phyloP scores from a whole-genome alignment of 495 filamentous ascomycete genomes.

The Aspergillus mulundensis region DNA sequence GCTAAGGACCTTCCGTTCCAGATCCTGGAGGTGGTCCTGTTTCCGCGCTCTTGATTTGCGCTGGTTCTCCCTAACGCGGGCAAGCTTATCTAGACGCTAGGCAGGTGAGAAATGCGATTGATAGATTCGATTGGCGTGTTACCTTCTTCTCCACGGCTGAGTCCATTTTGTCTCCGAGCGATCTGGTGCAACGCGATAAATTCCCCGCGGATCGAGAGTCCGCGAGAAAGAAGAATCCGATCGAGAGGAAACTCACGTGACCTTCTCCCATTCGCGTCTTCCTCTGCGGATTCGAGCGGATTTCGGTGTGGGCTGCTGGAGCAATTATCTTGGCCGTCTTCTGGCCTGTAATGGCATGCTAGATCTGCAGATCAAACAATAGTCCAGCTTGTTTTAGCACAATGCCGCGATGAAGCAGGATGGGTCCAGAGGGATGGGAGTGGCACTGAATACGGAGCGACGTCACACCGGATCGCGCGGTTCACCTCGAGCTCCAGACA shows the following conservation, averaged over 20 bases:
- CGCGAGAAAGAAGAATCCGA: neutral
- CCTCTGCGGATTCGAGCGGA: too few species aligned
- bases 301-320: neutral
- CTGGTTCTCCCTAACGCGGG: slow-evolving; percentile 71
- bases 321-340: neutral
- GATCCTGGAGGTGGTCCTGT: slow-evolving; percentile 68
- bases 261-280: neutral
- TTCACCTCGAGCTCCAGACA: too few species aligned
- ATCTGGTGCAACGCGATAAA: too few species aligned
- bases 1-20: slow-evolving; percentile 60
- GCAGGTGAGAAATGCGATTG: slow-evolving; percentile 13
- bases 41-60: slow-evolving; percentile 70
- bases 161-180: neutral
- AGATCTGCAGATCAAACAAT: neutral
- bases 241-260: neutral
- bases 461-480: neutral
- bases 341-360: too few species aligned
- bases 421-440: too few species aligned
- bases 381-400: neutral
- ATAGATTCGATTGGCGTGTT: too few species aligned
- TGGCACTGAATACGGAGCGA: too few species aligned
- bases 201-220: too few species aligned
- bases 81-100: slow-evolving; percentile 34
- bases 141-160: slow-evolving; percentile 10
- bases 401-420: neutral